phyloP scores from a whole-genome alignment of 2,329 filamentous ascomycete species.

The Neonectria coccinea region DNA sequence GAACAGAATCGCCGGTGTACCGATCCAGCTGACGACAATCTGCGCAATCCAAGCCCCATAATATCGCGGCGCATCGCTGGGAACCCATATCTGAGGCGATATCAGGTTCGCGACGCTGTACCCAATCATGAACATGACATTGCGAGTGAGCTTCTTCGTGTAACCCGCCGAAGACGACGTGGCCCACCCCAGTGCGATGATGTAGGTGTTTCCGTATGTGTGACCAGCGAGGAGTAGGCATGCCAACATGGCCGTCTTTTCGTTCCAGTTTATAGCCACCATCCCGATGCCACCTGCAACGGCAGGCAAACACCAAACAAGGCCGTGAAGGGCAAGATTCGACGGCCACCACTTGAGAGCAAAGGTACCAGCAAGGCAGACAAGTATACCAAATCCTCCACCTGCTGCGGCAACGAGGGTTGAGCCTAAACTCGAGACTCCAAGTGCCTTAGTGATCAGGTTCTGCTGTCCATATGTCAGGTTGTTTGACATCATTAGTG shows the following conservation, averaged over 20 bases:
- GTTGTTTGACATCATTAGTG: constrained; percentile 53
- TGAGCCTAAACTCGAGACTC: constrained; percentile 53
- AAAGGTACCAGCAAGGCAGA: constrained; percentile 48
- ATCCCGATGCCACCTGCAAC: constrained; percentile 45
- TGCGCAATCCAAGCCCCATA: constrained; percentile 43
- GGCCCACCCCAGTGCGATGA: constrained; percentile 52
- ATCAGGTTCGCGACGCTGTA: constrained; percentile 51
- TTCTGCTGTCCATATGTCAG: constrained; percentile 55
- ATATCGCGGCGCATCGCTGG: constrained; percentile 43
- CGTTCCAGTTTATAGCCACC: constrained; percentile 42
- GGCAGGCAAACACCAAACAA: constrained; percentile 42
- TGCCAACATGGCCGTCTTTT: constrained; percentile 38
- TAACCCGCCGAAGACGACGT: constrained; percentile 53
- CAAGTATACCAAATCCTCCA: constrained; percentile 49
- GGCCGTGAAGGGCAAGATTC: constrained; percentile 47
- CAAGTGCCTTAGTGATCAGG: constrained; percentile 50
- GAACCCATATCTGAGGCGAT: constrained; percentile 52
- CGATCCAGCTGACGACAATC: constrained; percentile 49
- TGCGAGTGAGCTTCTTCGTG: constrained; percentile 58
- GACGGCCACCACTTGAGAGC: constrained; percentile 47
- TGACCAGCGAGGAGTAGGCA: constrained; percentile 47
- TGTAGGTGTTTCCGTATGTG: constrained; percentile 48
- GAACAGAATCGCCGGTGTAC: constrained; percentile 50
- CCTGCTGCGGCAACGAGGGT: constrained; percentile 54
- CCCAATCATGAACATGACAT: constrained; percentile 55